Percentiles rank a stretch among this genome's conserved stretches.
phyloP scores from a whole-genome alignment of 2,329 filamentous ascomycete genomes.

The Sarocladium brachiariae region DNA sequence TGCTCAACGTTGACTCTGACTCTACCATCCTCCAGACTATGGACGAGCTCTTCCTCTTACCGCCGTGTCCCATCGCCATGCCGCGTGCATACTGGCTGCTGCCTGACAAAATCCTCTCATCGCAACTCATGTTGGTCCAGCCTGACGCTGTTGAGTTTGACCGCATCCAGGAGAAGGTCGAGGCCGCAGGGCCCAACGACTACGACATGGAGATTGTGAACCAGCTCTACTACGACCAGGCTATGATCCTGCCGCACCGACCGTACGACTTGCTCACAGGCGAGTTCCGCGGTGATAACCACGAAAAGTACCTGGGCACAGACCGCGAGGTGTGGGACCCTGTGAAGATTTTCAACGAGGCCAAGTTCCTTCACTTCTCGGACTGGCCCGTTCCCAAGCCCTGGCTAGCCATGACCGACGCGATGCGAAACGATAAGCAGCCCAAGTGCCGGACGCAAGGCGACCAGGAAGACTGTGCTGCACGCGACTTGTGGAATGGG shows the following conservation, averaged over 20 bases:
- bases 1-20: slow-evolving; percentile 51
- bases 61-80: slow-evolving; percentile 54
- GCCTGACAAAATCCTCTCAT: slow-evolving; percentile 47
- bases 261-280: slow-evolving; percentile 54
- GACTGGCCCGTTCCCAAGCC: slow-evolving; percentile 44
- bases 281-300: slow-evolving; percentile 50
- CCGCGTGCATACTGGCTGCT: slow-evolving; percentile 64
- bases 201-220: slow-evolving; percentile 67
- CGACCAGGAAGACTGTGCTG: slow-evolving; percentile 35
- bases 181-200: slow-evolving; percentile 20
- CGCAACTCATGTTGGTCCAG: slow-evolving; percentile 54
- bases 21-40: slow-evolving; percentile 51
- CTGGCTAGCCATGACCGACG: slow-evolving; percentile 26
- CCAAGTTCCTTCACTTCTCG: slow-evolving; percentile 46
- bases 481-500: slow-evolving; percentile 16
- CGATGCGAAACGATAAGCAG: slow-evolving; percentile 39
- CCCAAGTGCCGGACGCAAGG: too few relatives aligned
- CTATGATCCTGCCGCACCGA: slow-evolving; percentile 57
- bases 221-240: slow-evolving; percentile 48
- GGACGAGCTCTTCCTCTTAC: slow-evolving; percentile 64
- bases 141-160: slow-evolving; percentile 47
- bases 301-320: slow-evolving; percentile 32
- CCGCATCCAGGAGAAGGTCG: slow-evolving; percentile 21
- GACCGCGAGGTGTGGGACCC: slow-evolving; percentile 49
- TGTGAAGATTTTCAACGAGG: slow-evolving; percentile 42